A percentile compares a stretch with the other conserved stretches of the same genome.
These are phyloP conservation scores for Phlebopus sp. DNA, from an alignment of 1,284 basidiomycete species.

Conservation along the genomic window DNA sequence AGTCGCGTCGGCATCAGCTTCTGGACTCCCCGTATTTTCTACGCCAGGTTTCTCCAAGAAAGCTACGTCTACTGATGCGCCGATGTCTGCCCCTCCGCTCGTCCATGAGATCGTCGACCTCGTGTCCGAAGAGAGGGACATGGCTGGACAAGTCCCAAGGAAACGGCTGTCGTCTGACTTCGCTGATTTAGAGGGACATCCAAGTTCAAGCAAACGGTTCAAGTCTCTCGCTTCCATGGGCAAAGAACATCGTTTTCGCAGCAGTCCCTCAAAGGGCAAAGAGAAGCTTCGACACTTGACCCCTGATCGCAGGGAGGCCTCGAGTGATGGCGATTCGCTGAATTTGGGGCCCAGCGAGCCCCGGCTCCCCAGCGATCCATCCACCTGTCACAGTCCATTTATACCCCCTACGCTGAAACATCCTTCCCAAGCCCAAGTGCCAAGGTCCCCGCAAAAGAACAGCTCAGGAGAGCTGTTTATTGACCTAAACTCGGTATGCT, in stretches of 20 bases:
- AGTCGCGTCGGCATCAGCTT: constrained; percentile 14
- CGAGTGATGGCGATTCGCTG: constrained; percentile 28
- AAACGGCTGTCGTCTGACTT: constrained; percentile 48
- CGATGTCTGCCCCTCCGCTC: constrained; percentile 8
- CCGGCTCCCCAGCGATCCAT: constrained; percentile 9
- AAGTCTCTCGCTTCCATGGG: constrained; percentile 32
- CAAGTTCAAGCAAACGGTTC: constrained; percentile 40
- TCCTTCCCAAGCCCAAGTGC: background rate
- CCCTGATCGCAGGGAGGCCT: constrained; percentile 19
- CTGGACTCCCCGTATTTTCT: constrained; percentile 38
- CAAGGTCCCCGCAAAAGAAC: constrained; percentile 9
- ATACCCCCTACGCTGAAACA: constrained; percentile 1
- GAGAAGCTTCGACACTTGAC: constrained; percentile 7
- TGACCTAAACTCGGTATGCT: constrained; percentile 19
- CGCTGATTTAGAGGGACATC: constrained; percentile 28
- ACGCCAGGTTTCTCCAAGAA: constrained; percentile 40
- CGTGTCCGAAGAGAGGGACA: constrained; percentile 36
- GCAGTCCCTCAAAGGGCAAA: constrained; percentile 11
- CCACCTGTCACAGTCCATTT: constrained; percentile 2
- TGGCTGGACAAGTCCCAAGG: constrained; percentile 25
- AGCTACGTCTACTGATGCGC: constrained; percentile 2
- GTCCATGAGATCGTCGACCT: constrained; percentile 35
- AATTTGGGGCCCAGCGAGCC: constrained; percentile 9
- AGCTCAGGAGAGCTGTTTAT: constrained; percentile 1
- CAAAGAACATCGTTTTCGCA: constrained; percentile 38